Evolutionary conservation across 2,329 filamentous ascomycete genomes (phyloP), one percentile per base, ranked within the genome.

Genomic region (Cladosporium sp.): DNA sequence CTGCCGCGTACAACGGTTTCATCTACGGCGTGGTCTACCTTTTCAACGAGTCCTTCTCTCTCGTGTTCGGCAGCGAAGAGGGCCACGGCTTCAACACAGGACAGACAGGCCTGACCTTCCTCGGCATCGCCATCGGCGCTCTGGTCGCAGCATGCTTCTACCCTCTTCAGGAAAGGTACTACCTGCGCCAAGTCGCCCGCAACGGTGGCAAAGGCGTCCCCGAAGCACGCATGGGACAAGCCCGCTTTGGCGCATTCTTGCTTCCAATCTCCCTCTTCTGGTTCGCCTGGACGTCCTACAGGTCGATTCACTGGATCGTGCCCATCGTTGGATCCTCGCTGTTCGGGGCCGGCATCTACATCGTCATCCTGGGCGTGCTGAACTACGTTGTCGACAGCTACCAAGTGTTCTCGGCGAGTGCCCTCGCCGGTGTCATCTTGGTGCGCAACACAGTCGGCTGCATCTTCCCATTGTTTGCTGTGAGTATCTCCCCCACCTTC

Each of bases 301-400:
- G 64, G 6, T 69, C 69, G 52, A 74, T 72, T 41, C 64, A 52
- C 33, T 54, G 57, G 56, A 66, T 77, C 44, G 68, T 76, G 2
- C 74, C 76, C 0, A 50, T 50, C 16, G 53, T 74, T 2, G 64
- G 70, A 68, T 71, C 43, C 32, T 45, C 42, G 7, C 33, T 45
- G 13, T 45, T 49, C 18, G 43, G 42, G 14, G 43, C 43, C 9
- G 68, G 75, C 42, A 56, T 75, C 11, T 64, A 75, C 58, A 71
- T 75, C 42, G 75, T 76, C 64, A 50, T 77, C 35, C 64, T 77
- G 0, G 76, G 74, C 69, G 74, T 74, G 1, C 68, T 75, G 40
- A 74, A 70, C 10, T 78, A 76, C 56, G 73, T 74, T 3, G 73
- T 76, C 50, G 75, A 77, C 54, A 68, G 71, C 2, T 77, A 77